Base-by-base conservation (phyloP, 805 yeast species). In the Ogataea trehaloabstinens region DNA sequence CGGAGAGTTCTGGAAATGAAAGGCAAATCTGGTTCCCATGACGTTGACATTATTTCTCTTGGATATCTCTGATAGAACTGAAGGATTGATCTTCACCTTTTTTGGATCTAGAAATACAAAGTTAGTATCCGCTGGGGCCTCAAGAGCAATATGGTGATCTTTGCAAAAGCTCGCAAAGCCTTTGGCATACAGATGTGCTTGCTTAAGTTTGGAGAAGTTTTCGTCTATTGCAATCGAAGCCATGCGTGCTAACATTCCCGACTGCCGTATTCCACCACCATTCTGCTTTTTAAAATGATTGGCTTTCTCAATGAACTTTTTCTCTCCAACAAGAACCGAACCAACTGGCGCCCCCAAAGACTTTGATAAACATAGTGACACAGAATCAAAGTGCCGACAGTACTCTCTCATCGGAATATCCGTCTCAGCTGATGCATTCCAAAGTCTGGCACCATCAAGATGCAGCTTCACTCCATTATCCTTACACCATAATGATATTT, bases 271-370 rank as follows among this genome's bases (percentile, higher is more conserved):
- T 45, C 95, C 95, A 50, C 96, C 96, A 58, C 96, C 96, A 48
- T 77, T 76, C 65, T 88, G 96, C 55, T 88, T 88, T 51, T 85
- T 82, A 67, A 87, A 82, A 64, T 88, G 93, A 59, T 78, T 81
- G 34, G 90, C 84, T 54, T 77, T 81, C 49, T 70, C 67, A 46
- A 86, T 80, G 49, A 80, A 74, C 34, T 67, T 64, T 27, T 59
- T 53, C 34, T 69, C 67, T 32, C 95, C 90, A 29, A 87, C 95
- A 35, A 88, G 71, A 5, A 89, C 76, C 16, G 93, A 82, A 3
- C 96, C 96, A 55, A 88, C 78, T 38, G 96, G 96, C 2, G 96
- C 95, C 43, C 95, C 95, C 55, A 88, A 68, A 7, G 93, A 83
- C 62, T 88, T 88, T 32, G 95, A 85, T 32, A 88, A 64, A 63